These are phyloP conservation scores for Talaromyces sp. DNA, from an alignment of 2,329 filamentous ascomycete species.

Conservation along the genomic window DNA sequence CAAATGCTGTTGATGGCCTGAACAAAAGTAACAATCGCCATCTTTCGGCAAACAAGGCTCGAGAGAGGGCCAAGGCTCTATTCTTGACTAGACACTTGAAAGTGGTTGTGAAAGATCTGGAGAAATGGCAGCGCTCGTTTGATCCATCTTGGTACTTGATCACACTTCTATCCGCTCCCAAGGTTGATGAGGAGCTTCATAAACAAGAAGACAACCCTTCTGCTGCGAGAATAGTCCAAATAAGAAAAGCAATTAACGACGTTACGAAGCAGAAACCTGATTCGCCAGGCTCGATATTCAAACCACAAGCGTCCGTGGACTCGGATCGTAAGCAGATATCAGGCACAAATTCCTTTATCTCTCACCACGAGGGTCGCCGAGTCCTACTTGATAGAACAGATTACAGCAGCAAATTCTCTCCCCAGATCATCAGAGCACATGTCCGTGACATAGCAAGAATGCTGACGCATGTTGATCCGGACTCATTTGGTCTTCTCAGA, in stretches of 20 bases:
- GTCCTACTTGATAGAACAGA: not conserved
- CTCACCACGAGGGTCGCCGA: not conserved
- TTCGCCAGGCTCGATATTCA: not conserved
- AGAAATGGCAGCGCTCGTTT: not conserved
- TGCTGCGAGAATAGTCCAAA: not conserved
- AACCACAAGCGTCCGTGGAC: not conserved
- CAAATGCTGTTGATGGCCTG: not conserved
- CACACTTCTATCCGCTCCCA: not conserved
- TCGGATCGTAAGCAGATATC: not conserved
- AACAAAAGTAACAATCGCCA: not conserved
- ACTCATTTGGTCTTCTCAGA: not conserved
- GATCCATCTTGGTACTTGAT: not conserved
- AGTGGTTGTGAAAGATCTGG: not conserved
- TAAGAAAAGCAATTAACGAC: not conserved
- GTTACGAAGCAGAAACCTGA: not conserved
- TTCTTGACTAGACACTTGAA: not conserved
- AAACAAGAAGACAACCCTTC: not conserved
- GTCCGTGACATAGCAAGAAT: not conserved
- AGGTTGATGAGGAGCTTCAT: not conserved
- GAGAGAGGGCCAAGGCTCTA: not conserved
- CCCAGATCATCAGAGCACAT: not conserved
- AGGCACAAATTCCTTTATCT: not conserved
- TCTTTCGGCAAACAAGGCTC: not conserved
- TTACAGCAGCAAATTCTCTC: not conserved
- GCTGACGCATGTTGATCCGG: not conserved